Evolutionary conservation across 768 basidiomycete genomes (phyloP).

Genomic region (Tricholomella constricta): DNA sequence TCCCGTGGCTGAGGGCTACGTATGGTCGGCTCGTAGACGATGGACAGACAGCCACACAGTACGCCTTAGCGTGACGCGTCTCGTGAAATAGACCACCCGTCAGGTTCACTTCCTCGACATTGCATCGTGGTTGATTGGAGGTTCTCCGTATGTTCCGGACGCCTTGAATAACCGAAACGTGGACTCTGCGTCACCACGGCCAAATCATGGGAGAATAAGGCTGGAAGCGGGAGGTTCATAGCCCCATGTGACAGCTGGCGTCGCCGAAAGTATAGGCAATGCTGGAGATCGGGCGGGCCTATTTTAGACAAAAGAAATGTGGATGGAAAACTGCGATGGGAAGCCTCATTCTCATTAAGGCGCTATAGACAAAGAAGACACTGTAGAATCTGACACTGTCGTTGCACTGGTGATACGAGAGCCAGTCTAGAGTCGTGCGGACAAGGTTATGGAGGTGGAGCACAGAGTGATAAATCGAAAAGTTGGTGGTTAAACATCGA

Average conservation of each 20-base stretch:
- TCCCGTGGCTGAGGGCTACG: background rate
- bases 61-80: background rate
- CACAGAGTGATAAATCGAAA: background rate
- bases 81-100: background rate
- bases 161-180: background rate
- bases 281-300: background rate
- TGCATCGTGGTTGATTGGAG: background rate
- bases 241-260: background rate
- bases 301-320: background rate
- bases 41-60: background rate
- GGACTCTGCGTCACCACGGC: background rate
- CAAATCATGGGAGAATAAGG: background rate
- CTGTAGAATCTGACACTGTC: background rate
- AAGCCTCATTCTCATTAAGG: background rate
- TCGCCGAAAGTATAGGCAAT: background rate
- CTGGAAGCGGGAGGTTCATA: background rate
- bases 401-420: background rate
- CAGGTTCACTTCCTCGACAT: background rate
- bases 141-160: background rate
- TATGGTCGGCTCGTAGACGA: background rate
- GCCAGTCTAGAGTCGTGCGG: background rate
- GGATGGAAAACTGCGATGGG: background rate
- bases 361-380: background rate
- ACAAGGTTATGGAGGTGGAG: background rate
- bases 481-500: constrained; percentile 1